A percentile compares a stretch with the other conserved stretches of the same genome.
Evolutionary conservation across 768 basidiomycete genomes (phyloP).

Genomic region (Tulasnella sp.): DNA sequence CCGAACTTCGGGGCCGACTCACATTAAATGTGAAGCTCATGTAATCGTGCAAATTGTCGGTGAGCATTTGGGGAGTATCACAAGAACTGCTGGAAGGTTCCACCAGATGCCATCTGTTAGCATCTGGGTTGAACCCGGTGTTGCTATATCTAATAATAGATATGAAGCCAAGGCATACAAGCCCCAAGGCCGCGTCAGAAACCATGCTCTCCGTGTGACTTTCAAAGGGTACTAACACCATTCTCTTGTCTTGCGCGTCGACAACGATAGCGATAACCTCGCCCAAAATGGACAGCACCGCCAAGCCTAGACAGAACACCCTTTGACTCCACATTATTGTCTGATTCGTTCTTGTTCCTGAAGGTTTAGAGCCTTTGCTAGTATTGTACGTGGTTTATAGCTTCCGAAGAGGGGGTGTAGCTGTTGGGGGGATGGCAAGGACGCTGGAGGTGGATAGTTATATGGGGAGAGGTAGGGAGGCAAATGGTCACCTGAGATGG

Average conservation of each 20-base stretch:
- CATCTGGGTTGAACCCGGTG: not conserved
- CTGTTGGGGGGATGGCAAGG: no score
- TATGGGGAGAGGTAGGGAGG: no score
- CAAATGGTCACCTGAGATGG: no score
- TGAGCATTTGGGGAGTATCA: not conserved
- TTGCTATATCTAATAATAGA: no score
- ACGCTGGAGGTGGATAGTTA: no score
- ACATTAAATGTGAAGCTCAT: not conserved
- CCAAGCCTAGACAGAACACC: not conserved
- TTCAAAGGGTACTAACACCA: not conserved
- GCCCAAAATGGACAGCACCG: not conserved
- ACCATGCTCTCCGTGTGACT: no score
- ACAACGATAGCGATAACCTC: not conserved
- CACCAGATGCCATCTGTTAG: not conserved
- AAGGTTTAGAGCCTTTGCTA: not conserved
- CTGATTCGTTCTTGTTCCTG: not conserved
- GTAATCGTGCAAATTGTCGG: not conserved
- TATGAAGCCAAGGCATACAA: not conserved
- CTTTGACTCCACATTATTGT: not conserved
- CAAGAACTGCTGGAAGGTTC: not conserved
- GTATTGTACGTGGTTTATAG: not conserved
- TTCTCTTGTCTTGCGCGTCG: not conserved
- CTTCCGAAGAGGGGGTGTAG: not conserved
- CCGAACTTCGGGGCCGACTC: no score
- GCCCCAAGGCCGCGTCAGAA: not conserved